Evolutionary conservation across 345 rosid genomes (phyloP), one percentile per base, ranked within the genome.

Genomic region (Moringa oleifera): DNA sequence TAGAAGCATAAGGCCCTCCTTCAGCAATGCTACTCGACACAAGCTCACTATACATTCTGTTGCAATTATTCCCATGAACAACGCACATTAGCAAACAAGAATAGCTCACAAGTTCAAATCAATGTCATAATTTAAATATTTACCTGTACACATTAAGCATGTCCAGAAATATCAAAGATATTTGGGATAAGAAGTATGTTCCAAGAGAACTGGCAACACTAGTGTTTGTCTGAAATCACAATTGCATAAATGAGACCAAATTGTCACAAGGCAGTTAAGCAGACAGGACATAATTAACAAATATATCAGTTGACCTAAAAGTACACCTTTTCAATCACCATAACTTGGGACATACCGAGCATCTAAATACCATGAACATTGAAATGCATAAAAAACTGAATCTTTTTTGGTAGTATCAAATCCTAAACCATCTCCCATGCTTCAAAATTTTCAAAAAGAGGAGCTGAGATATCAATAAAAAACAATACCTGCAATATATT

Each of bases 1-100:
- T 87, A 31, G 99, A 95, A 53, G 92, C 95, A 76, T 50, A 87
- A 18, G 96, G 99, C 12, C 96, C 98, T 58, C 98, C 99, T 66
- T 77, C 87, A 6, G 99, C 87, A 75, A 95, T 91, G 81, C 77
- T 89, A 74, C 80, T 78, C 31, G 99, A 95, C 71, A 95, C 88
- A 74, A 95, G 99, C 82, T 95, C 99, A 61, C 99, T 95, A 80
- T 95, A 95, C 99, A 91, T 95, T 74, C 99, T 95, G 91, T 72
- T 45, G 70, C 68, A 76, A 71, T 59, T 13, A 65, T 57, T 28
- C 37, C 11, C 11, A 45, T 36, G 36, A 62, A 50, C 12, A 53
- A 62, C 61, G 63, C 9, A 24, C 0, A 57, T 49, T 1, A 69
- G 45, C 47, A 23, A 55, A 62, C 33, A 54, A 9, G 19, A 20